phyloP scores from a whole-genome alignment of 148 eudicot genomes.

The Silene conica region DNA sequence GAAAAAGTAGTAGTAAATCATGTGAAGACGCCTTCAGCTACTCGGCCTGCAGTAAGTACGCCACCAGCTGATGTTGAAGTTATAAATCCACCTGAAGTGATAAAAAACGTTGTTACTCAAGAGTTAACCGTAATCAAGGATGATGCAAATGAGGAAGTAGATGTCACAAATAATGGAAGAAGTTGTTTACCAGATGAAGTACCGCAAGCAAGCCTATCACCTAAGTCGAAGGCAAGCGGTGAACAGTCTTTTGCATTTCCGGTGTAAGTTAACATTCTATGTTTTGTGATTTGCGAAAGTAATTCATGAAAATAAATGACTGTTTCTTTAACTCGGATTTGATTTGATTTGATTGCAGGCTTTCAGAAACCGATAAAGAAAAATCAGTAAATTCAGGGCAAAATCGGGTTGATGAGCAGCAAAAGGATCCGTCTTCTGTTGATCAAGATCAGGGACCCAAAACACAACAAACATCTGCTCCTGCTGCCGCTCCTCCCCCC shows the following conservation, averaged over 20 bases:
- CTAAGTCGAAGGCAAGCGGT: constrained; percentile 36
- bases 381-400: constrained; percentile 31
- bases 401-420: constrained; percentile 25
- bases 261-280: constrained; percentile 43
- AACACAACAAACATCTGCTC: constrained; percentile 1
- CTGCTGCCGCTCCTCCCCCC: constrained; percentile 8
- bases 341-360: constrained; percentile 28
- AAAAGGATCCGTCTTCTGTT: constrained; percentile 3
- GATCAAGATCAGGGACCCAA: constrained; percentile 19
- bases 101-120: not conserved
- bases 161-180: constrained; percentile 17
- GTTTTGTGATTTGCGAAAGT: not conserved
- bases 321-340: not conserved
- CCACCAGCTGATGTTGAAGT: constrained; percentile 6
- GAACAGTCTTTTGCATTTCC: constrained; percentile 68
- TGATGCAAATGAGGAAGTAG: constrained; percentile 12
- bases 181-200: constrained; percentile 28
- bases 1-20: constrained; percentile 24
- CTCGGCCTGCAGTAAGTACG: not conserved
- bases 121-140: constrained; percentile 25
- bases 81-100: constrained; percentile 11
- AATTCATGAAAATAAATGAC: not conserved
- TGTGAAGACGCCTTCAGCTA: too few relatives aligned
- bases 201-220: constrained; percentile 28
- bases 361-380: constrained; percentile 34